phyloP scores from a whole-genome alignment of 2,329 filamentous ascomycete genomes.

The Gliomastix tumulicola region DNA sequence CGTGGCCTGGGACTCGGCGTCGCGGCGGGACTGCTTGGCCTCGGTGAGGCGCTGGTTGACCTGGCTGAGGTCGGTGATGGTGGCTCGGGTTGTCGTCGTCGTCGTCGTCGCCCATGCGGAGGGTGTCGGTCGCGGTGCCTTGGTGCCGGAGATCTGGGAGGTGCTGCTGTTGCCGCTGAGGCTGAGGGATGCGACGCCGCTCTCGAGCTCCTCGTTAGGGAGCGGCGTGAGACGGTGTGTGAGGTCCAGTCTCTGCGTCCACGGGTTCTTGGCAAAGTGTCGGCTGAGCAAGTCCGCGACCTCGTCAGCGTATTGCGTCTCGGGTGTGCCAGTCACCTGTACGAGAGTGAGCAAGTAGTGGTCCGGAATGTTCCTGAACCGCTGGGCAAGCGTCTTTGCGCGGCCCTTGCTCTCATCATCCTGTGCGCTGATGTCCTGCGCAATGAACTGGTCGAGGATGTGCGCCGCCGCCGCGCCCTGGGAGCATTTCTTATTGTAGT shows the following conservation, averaged over 20 bases:
- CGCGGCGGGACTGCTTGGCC: conserved; percentile 19
- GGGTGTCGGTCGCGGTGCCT: not conserved
- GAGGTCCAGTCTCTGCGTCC: conserved; percentile 26
- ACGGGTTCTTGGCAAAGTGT: conserved; percentile 31
- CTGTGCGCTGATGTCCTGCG: conserved; percentile 23
- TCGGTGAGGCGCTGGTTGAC: conserved; percentile 17
- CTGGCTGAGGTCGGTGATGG: conserved; percentile 14
- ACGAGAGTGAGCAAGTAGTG: conserved; percentile 34
- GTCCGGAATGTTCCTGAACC: conserved; percentile 33
- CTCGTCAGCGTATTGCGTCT: conserved; percentile 26
- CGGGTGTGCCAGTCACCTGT: conserved; percentile 27
- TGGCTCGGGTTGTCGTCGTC: not conserved
- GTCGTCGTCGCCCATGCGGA: not conserved
- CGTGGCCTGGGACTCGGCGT: conserved; percentile 27
- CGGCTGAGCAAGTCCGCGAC: conserved; percentile 32
- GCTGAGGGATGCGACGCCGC: not conserved
- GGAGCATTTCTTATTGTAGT: conserved; percentile 27
- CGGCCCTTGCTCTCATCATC: conserved; percentile 19
- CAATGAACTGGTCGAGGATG: conserved; percentile 34
- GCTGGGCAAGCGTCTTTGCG: conserved; percentile 23
- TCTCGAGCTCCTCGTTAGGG: conserved; percentile 20
- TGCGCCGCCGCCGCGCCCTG: conserved; percentile 30
- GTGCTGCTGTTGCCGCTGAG: conserved; percentile 1
- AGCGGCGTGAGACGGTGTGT: conserved; percentile 29
- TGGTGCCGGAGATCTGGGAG: not conserved